These are phyloP conservation scores for Kondoa subrosea DNA, from an alignment of 768 basidiomycete genomes.

Conservation along the genomic window DNA sequence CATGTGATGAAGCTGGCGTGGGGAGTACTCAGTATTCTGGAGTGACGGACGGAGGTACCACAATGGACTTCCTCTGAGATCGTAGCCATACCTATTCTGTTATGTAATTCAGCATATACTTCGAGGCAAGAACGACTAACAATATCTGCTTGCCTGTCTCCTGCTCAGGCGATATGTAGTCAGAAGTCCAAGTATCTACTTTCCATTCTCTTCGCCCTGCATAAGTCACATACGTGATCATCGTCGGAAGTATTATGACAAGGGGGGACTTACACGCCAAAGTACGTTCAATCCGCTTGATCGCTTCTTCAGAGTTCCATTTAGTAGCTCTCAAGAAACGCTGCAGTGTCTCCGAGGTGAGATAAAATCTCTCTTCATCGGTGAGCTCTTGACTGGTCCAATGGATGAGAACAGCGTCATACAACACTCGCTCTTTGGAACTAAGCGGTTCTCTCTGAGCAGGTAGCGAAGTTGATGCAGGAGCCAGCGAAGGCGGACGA, in stretches of 20 bases:
- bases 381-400: background rate
- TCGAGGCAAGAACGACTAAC: conserved; percentile 49
- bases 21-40: conserved; percentile 1
- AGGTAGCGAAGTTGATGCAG: too few relatives aligned
- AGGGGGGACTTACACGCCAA: conserved; percentile 36
- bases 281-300: conserved; percentile 50
- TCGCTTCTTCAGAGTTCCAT: conserved; percentile 45
- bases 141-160: conserved; percentile 60
- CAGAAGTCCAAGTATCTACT: conserved; percentile 35
- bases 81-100: background rate
- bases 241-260: background rate
- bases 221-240: too few relatives aligned
- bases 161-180: conserved; percentile 59
- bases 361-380: conserved; percentile 2
- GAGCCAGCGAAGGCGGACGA: too few relatives aligned
- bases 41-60: background rate
- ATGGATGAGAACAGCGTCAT: background rate
- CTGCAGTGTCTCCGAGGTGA: conserved; percentile 53
- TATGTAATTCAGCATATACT: too few relatives aligned
- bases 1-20: background rate
- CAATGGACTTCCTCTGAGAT: background rate
- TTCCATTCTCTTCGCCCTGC: conserved; percentile 47
- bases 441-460: too few relatives aligned
- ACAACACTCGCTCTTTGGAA: too few relatives aligned
- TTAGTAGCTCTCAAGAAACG: conserved; percentile 61